A percentile compares a stretch with the other conserved stretches of the same genome.
Conservation (phyloP, 2,329 filamentous ascomycete species). For the Thelonectria discophora region DNA sequence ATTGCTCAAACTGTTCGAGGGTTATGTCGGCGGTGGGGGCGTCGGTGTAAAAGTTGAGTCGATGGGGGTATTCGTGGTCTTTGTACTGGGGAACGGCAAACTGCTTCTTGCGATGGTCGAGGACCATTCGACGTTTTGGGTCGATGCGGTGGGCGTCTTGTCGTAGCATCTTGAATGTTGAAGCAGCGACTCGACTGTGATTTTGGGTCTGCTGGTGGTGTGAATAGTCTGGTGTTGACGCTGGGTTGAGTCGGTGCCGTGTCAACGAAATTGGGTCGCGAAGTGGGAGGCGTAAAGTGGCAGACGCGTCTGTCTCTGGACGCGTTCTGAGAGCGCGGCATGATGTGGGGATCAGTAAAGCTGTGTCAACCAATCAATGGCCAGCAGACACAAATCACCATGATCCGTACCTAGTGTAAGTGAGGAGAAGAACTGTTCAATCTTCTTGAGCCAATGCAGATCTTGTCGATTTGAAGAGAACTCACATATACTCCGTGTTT, state of each 20-base stretch:
- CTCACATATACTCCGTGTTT: too few relatives aligned
- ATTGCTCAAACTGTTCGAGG: constrained; percentile 97
- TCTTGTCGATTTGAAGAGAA: too few relatives aligned
- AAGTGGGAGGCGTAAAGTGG: constrained; percentile 28
- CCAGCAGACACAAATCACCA: too few relatives aligned
- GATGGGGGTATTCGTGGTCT: constrained; percentile 80
- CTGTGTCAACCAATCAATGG: constrained; percentile 28
- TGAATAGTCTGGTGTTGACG: constrained; percentile 15
- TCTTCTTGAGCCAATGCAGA: too few relatives aligned
- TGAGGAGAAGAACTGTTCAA: too few relatives aligned
- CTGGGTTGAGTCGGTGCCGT: constrained; percentile 3
- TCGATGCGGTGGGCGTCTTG: constrained; percentile 64
- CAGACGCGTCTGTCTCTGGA: constrained; percentile 48
- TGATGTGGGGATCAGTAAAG: constrained; percentile 41
- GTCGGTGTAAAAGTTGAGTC: constrained; percentile 89
- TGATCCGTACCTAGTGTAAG: too few relatives aligned
- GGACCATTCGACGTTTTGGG: constrained; percentile 77
- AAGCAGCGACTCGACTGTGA: constrained; percentile 4
- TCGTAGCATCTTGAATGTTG: constrained; percentile 54
- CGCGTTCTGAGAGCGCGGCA: constrained; percentile 40
- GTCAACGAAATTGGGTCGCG: constrained; percentile 19
- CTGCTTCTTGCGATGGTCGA: constrained; percentile 86
- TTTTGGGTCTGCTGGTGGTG: too few relatives aligned
- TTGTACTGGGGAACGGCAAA: constrained; percentile 82
- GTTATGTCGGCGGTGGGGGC: constrained; percentile 95